Evolutionary conservation across 176 grass and related monocot genomes (phyloP).

Genomic region (Eragrostis curvula): DNA sequence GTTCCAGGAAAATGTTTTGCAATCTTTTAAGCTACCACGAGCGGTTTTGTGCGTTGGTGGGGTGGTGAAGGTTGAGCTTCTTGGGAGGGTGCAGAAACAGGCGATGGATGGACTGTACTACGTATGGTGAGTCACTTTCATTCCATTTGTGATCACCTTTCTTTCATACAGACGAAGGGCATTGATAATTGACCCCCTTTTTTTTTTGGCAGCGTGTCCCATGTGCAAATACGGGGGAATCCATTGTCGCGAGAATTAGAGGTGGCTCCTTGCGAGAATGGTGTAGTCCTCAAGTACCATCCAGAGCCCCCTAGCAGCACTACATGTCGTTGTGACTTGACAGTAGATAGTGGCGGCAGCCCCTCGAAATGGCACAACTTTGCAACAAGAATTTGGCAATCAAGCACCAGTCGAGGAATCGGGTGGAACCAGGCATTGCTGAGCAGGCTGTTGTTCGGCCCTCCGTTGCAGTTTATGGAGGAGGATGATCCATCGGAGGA

Average conservation of each 20-base stretch:
- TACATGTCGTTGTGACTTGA: neutral
- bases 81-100: slow-evolving; percentile 76
- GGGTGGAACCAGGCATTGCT: slow-evolving; percentile 35
- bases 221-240: slow-evolving; percentile 57
- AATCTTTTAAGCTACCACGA: slow-evolving; percentile 68
- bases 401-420: neutral
- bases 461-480: slow-evolving; percentile 11
- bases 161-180: neutral
- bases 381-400: slow-evolving; percentile 13
- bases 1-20: slow-evolving; percentile 66
- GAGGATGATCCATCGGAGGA: slow-evolving; percentile 11
- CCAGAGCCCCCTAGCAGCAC: neutral
- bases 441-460: slow-evolving; percentile 34
- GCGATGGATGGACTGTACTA: slow-evolving; percentile 67
- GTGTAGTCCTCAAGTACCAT: slow-evolving; percentile 39
- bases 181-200: slow-evolving; percentile 4
- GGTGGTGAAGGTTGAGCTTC: slow-evolving; percentile 70
- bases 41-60: slow-evolving; percentile 82
- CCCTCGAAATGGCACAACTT: slow-evolving; percentile 33
- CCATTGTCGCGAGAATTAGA: slow-evolving; percentile 32
- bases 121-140: slow-evolving; percentile 61
- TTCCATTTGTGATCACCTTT: neutral
- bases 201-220: slow-evolving; percentile 39
- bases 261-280: slow-evolving; percentile 4
- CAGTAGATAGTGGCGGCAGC: slow-evolving; percentile 12